phyloP scores from a whole-genome alignment of 768 basidiomycete genomes.

The Lentinus tigrinus region DNA sequence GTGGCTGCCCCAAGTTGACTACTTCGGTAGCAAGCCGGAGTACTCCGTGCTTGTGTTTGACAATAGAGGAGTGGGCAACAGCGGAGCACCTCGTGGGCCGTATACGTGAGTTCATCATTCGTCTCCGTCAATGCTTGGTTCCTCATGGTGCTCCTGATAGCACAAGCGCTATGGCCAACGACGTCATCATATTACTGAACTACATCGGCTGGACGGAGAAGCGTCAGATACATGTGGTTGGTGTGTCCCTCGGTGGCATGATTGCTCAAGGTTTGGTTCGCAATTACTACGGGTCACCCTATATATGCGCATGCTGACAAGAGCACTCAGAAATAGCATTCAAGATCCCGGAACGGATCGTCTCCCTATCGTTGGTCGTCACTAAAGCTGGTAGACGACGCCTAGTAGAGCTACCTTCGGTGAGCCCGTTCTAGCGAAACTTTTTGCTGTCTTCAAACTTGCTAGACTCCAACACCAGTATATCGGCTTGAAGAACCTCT shows the following conservation, averaged over 20 bases:
- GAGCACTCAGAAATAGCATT: slow-evolving; percentile 59
- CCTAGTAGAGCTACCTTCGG: slow-evolving; percentile 65
- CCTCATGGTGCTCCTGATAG: slow-evolving; percentile 34
- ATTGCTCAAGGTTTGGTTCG: slow-evolving; percentile 62
- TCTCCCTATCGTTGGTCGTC: slow-evolving; percentile 63
- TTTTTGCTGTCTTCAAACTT: background rate
- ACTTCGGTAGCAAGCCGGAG: slow-evolving; percentile 54
- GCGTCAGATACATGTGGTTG: slow-evolving; percentile 66
- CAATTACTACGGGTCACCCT: background rate
- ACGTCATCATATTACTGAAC: slow-evolving; percentile 64
- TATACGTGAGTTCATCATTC: slow-evolving; percentile 58
- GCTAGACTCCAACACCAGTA: background rate
- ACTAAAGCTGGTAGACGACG: slow-evolving; percentile 64
- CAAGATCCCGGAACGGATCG: slow-evolving; percentile 64
- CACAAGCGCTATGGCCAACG: slow-evolving; percentile 77
- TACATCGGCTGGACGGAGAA: slow-evolving; percentile 68
- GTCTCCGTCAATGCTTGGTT: too few relatives aligned
- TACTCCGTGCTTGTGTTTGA: slow-evolving; percentile 76
- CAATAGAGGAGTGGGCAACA: slow-evolving; percentile 82
- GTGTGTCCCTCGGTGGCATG: slow-evolving; percentile 81
- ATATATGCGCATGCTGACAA: background rate
- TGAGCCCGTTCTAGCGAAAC: slow-evolving; percentile 30
- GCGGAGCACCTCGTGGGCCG: slow-evolving; percentile 66
- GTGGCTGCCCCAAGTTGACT: slow-evolving; percentile 63
- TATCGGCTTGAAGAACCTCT: background rate